These are phyloP conservation scores for Oehlia diaphana DNA, from an alignment of 192 early-diverging fungal species.

Conservation along the genomic window DNA sequence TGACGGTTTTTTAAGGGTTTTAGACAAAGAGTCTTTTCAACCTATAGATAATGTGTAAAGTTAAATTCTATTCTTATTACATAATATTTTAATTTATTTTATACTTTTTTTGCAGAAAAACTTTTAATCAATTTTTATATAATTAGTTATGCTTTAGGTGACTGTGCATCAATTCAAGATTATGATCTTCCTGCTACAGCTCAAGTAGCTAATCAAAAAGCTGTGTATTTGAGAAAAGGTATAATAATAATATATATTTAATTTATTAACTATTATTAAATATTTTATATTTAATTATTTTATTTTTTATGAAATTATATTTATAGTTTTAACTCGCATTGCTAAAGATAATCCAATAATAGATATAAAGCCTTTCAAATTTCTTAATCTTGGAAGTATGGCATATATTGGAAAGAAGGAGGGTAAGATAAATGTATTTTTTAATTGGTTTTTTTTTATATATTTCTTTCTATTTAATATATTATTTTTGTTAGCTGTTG, in stretches of 20 bases:
- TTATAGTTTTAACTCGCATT: constrained; percentile 33
- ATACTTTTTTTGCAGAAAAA: background rate
- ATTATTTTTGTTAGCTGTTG: constrained; percentile 47
- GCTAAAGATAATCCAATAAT: constrained; percentile 28
- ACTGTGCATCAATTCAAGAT: constrained; percentile 84
- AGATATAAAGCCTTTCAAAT: constrained; percentile 50
- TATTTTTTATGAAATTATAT: background rate
- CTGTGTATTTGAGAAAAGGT: constrained; percentile 61
- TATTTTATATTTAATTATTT: background rate
- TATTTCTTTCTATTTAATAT: background rate
- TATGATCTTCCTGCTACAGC: constrained; percentile 79
- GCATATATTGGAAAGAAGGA: constrained; percentile 62
- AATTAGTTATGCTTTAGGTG: constrained; percentile 77
- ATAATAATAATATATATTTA: background rate
- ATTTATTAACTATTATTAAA: background rate
- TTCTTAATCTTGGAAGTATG: constrained; percentile 62
- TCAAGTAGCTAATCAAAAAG: constrained; percentile 83
- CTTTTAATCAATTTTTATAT: background rate
- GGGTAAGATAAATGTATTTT: background rate
- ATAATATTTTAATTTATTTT: background rate
- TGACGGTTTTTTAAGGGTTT: constrained; percentile 72
- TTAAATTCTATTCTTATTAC: background rate
- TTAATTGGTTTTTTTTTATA: background rate
- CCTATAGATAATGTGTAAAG: constrained; percentile 57
- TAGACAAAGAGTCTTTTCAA: constrained; percentile 57